Conservation (phyloP, 2,329 filamentous ascomycete species). For the Myriosclerotinia curreyana region DNA sequence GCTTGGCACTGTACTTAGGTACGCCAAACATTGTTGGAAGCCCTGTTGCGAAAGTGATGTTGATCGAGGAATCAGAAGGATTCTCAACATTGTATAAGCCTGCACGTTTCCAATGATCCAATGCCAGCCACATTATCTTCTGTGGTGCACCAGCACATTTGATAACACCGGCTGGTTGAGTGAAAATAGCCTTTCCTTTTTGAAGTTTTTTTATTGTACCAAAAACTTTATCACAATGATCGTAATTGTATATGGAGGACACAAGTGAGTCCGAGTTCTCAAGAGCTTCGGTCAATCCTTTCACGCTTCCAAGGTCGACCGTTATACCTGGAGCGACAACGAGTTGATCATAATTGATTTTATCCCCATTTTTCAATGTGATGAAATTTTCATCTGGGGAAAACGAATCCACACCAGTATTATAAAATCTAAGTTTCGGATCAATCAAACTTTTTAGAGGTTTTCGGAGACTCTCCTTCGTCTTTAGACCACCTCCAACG, state of each 20-base stretch:
- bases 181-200: slow-evolving; percentile 56
- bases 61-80: slow-evolving; percentile 45
- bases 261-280: slow-evolving; percentile 48
- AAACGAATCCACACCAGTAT: slow-evolving; percentile 49
- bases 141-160: slow-evolving; percentile 62
- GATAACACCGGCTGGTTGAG: slow-evolving; percentile 55
- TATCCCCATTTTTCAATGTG: slow-evolving; percentile 53
- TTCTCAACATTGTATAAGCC: slow-evolving; percentile 49
- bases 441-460: slow-evolving; percentile 53
- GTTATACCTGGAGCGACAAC: slow-evolving; percentile 59
- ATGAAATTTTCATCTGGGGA: slow-evolving; percentile 55
- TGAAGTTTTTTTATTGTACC: slow-evolving; percentile 47
- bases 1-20: slow-evolving; percentile 54
- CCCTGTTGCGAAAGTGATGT: slow-evolving; percentile 55
- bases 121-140: slow-evolving; percentile 60
- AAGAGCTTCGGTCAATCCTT: slow-evolving; percentile 56
- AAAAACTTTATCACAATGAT: slow-evolving; percentile 54
- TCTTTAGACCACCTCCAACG: slow-evolving; percentile 64
- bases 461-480: slow-evolving; percentile 54
- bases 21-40: slow-evolving; percentile 58
- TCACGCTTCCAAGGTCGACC: slow-evolving; percentile 50
- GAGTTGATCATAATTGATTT: slow-evolving; percentile 60
- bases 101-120: slow-evolving; percentile 55
- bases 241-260: slow-evolving; percentile 57
- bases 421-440: slow-evolving; percentile 60